Base-by-base conservation (phyloP, 805 yeast genomes). In the Ogataea parapolymorpha region DNA sequence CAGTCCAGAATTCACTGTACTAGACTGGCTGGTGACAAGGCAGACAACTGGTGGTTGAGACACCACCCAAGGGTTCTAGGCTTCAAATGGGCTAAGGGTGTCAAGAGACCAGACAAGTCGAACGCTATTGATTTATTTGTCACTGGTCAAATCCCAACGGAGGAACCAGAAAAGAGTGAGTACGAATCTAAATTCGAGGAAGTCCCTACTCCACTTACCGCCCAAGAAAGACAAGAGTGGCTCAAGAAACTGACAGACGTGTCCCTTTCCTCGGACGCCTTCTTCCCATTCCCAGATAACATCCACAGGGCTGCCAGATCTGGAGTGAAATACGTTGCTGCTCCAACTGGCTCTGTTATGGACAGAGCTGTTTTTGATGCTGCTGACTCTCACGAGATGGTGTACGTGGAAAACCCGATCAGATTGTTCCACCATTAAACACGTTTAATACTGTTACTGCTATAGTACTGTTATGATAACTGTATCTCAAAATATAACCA, bases 211-310 rank as follows among this genome's bases (percentile, higher is more conserved):
- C 96, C 96, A 39, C 74, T 93, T 55, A 82, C 95, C 37, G 68
- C 66, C 20, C 80, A 74, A 50, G 99, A 93, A 74, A 87, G 91
- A 69, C 70, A 72, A 50, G 95, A 85, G 57, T 93, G 98, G 98
- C 68, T 84, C 51, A 56, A 70, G 48, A 79, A 89, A 71, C 76
- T 89, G 65, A 78, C 72, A 45, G 81, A 86, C 56, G 99, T 93
- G 42, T 89, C 98, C 10, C 74, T 90, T 55, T 84, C 96, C 13
- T 89, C 97, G 3, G 99, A 93, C 65, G 99, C 99, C 22, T 93
- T 93, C 80, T 93, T 93, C 95, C 99, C 99, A 70, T 93, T 93
- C 93, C 93, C 98, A 53, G 99, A 93, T 68, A 93, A 93, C 63
- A 96, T 93, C 55, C 89, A 91, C 80, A 82, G 99, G 67, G 98